Evolutionary conservation across 768 basidiomycete genomes (phyloP).

Genomic region (Kwoniella shandongensis): DNA sequence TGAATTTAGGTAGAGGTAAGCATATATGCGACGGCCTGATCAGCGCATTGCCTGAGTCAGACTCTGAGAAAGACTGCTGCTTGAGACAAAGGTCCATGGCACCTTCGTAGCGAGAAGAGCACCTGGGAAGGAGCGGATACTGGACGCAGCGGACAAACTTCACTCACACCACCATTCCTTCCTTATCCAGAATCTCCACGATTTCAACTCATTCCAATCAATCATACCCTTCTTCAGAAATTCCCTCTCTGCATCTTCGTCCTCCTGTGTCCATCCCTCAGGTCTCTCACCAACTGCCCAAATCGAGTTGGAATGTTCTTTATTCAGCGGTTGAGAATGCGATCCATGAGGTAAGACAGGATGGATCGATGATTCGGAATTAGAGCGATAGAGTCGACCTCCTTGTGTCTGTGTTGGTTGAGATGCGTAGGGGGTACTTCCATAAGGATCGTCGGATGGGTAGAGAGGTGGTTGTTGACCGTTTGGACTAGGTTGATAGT

Average conservation of each 20-base stretch:
- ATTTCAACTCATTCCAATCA: constrained; percentile 33
- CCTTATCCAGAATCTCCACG: constrained; percentile 45
- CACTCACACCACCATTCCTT: constrained; percentile 45
- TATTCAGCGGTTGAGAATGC: background rate
- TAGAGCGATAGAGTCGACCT: constrained; percentile 9
- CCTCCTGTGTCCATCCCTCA: constrained; percentile 29
- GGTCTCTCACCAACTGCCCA: constrained; percentile 7
- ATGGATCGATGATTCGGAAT: constrained; percentile 15
- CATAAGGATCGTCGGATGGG: constrained; percentile 2
- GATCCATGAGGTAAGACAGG: too few species aligned
- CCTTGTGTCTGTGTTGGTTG: too few species aligned
- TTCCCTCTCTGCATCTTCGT: constrained; percentile 39
- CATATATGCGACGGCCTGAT: background rate
- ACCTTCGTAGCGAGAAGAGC: too few species aligned
- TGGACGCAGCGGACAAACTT: background rate
- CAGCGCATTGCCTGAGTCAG: too few species aligned
- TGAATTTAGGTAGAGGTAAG: background rate
- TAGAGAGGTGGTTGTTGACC: background rate
- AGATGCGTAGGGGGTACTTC: too few species aligned
- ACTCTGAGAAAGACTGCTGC: too few species aligned
- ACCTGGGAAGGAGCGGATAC: too few species aligned
- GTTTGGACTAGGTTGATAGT: background rate
- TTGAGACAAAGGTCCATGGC: too few species aligned
- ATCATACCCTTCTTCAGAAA: constrained; percentile 39
- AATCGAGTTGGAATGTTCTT: background rate